phyloP scores from a whole-genome alignment of 768 basidiomycete species.

The Fistulinella prunicolor region DNA sequence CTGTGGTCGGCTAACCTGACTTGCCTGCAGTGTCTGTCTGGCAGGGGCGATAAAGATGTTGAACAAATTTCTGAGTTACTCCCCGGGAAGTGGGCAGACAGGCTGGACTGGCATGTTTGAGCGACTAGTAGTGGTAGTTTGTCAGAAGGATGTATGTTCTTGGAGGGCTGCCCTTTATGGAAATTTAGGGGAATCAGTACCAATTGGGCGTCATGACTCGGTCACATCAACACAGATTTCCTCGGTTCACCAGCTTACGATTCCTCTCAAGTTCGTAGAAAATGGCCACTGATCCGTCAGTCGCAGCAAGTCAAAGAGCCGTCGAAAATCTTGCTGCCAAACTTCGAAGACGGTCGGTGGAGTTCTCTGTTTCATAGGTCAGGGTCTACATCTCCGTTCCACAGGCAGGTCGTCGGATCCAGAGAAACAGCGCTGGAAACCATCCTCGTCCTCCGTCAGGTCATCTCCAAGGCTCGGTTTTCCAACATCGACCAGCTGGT shows the following conservation, averaged over 20 bases:
- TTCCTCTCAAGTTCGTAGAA: neutral
- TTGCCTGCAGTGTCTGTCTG: slow-evolving; percentile 73
- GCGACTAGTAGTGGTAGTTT: neutral
- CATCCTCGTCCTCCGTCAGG: slow-evolving; percentile 80
- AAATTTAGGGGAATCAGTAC: slow-evolving; percentile 2
- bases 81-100: slow-evolving; percentile 91
- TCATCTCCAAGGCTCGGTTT: slow-evolving; percentile 84
- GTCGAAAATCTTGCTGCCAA: slow-evolving; percentile 71
- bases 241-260: neutral
- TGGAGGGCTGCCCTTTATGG: slow-evolving; percentile 15
- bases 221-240: neutral
- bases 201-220: slow-evolving; percentile 20
- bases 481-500: slow-evolving; percentile 84
- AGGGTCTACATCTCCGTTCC: slow-evolving; percentile 2
- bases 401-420: slow-evolving; percentile 89
- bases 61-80: slow-evolving; percentile 93
- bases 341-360: slow-evolving; percentile 66
- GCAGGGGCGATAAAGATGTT: slow-evolving; percentile 97
- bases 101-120: slow-evolving; percentile 86
- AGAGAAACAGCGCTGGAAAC: slow-evolving; percentile 88
- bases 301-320: slow-evolving; percentile 47
- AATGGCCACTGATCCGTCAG: slow-evolving; percentile 44
- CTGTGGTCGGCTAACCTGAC: slow-evolving; percentile 9
- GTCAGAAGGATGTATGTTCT: neutral
- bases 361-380: slow-evolving; percentile 35